Conservation (phyloP, 1,139 yeast genomes). For the Kluyveromyces sp. region DNA sequence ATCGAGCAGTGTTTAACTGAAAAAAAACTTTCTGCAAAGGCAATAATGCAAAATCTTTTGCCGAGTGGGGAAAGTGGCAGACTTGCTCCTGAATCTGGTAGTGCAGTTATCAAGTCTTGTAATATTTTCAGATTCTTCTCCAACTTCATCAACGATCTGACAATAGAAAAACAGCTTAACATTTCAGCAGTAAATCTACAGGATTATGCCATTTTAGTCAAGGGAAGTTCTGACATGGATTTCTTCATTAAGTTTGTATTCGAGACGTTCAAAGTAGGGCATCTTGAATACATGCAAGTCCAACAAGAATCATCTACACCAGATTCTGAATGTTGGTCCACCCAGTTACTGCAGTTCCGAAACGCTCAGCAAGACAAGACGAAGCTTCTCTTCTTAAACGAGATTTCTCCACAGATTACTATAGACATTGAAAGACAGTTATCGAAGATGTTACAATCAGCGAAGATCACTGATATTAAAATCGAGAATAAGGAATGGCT, state of each 20-base stretch:
- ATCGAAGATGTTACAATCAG: constrained; percentile 5
- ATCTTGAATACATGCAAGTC: constrained; percentile 3
- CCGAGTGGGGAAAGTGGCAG: constrained; percentile 56
- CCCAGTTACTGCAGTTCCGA: constrained; percentile 7
- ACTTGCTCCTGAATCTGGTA: constrained; percentile 17
- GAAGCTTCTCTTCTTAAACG: constrained; percentile 16
- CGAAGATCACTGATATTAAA: neutral
- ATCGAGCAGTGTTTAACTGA: constrained; percentile 45
- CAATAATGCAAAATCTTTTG: constrained; percentile 44
- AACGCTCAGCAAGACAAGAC: constrained; percentile 3
- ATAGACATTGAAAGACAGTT: constrained; percentile 8
- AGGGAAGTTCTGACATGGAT: constrained; percentile 25
- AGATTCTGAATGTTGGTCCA: neutral
- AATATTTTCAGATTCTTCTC: constrained; percentile 28
- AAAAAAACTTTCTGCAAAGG: constrained; percentile 31
- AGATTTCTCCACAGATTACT: constrained; percentile 9
- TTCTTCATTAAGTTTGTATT: constrained; percentile 24
- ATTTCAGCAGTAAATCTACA: constrained; percentile 12
- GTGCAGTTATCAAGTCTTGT: constrained; percentile 30
- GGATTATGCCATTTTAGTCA: constrained; percentile 19
- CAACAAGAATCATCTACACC: neutral
- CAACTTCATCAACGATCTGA: constrained; percentile 26
- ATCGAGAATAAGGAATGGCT: constrained; percentile 60
- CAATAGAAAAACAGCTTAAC: constrained; percentile 16
- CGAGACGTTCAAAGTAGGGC: constrained; percentile 20